Percentiles rank a stretch among this genome's conserved stretches.
phyloP scores from a whole-genome alignment of 148 eudicot genomes.

The Heliosperma pusillum region DNA sequence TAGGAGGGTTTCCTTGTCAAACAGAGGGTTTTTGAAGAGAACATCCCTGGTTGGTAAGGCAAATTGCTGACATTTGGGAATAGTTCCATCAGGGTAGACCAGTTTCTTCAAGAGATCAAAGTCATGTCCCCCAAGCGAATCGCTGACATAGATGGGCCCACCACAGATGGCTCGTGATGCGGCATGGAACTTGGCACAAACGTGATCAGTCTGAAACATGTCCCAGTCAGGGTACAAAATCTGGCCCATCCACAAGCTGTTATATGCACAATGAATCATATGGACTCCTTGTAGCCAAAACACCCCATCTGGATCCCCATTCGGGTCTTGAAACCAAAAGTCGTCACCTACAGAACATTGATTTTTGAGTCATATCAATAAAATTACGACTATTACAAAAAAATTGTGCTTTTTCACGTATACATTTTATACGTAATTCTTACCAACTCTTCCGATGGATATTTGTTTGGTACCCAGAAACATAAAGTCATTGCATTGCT shows the following conservation, averaged over 20 bases:
- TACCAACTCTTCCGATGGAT: slow-evolving; percentile 66
- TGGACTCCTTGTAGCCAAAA: slow-evolving; percentile 75
- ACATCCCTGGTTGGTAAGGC: slow-evolving; percentile 67
- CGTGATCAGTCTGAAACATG: slow-evolving; percentile 64
- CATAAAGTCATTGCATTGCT: slow-evolving; percentile 69
- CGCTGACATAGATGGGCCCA: slow-evolving; percentile 60
- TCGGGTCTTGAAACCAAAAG: slow-evolving; percentile 68
- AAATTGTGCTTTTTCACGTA: too few relatives aligned
- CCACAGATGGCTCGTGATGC: slow-evolving; percentile 70
- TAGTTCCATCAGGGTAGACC: slow-evolving; percentile 57
- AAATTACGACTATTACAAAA: too few relatives aligned
- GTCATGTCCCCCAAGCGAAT: slow-evolving; percentile 53
- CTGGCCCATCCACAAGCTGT: slow-evolving; percentile 75
- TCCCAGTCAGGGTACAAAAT: slow-evolving; percentile 75
- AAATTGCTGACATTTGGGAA: slow-evolving; percentile 50
- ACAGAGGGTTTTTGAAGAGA: slow-evolving; percentile 59
- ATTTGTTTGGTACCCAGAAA: slow-evolving; percentile 61
- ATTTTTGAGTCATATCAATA: too few relatives aligned
- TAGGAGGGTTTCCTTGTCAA: slow-evolving; percentile 45
- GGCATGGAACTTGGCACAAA: slow-evolving; percentile 58
- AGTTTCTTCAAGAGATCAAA: slow-evolving; percentile 52
- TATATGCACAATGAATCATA: slow-evolving; percentile 72
- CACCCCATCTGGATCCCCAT: slow-evolving; percentile 62
- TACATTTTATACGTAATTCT: too few relatives aligned
- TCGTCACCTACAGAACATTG: slow-evolving; percentile 44